A percentile compares a stretch with the other conserved stretches of the same genome.
These are phyloP conservation scores for Geum urbanum DNA, from an alignment of 306 rosid genomes.

Conservation along the genomic window DNA sequence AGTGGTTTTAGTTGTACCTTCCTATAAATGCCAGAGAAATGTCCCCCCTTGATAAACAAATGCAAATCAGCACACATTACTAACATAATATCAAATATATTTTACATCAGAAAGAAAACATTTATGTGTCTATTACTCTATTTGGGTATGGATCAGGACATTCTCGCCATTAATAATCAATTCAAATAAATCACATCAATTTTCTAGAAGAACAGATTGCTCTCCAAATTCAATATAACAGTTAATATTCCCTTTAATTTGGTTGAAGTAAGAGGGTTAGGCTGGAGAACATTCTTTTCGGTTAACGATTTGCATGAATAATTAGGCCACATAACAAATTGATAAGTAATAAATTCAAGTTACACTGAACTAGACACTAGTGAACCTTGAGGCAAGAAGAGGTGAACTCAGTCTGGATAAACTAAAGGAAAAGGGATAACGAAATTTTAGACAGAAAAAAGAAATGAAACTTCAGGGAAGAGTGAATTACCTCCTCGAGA, in stretches of 20 bases:
- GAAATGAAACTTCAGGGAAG: slow-evolving; percentile 6
- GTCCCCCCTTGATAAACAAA: slow-evolving; percentile 65
- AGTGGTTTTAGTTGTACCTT: slow-evolving; percentile 96
- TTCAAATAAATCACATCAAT: not conserved
- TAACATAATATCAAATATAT: not conserved
- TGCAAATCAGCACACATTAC: slow-evolving; percentile 30
- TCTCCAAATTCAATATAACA: not conserved
- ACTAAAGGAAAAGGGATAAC: not conserved
- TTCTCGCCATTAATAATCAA: not conserved
- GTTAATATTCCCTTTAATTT: not conserved
- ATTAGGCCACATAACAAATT: not conserved
- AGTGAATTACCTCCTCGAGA: slow-evolving; percentile 79
- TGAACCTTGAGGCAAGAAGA: not conserved
- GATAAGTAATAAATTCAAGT: not conserved
- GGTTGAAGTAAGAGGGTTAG: not conserved
- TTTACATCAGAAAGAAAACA: not conserved
- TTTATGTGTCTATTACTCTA: not conserved
- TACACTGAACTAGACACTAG: not conserved
- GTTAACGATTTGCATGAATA: not conserved
- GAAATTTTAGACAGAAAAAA: not conserved
- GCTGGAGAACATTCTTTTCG: not conserved
- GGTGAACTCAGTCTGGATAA: not conserved
- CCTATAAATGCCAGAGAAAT: slow-evolving; percentile 94
- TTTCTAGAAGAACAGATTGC: not conserved
- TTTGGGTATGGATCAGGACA: not conserved